phyloP scores from a whole-genome alignment of 129 eudicot genomes.

The Lactuca saligna region DNA sequence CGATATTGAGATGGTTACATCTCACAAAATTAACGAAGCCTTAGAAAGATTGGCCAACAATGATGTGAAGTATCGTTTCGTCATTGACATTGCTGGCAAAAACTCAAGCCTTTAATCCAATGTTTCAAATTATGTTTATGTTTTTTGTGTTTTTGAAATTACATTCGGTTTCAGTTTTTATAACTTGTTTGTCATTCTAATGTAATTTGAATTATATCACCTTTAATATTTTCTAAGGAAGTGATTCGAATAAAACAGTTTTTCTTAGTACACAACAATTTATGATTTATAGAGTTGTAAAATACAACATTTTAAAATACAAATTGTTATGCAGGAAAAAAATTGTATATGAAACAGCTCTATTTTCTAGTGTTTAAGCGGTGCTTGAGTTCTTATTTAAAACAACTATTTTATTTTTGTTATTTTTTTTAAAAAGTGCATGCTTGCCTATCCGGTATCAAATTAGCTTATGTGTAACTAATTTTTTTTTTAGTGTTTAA shows the following conservation, averaged over 20 bases:
- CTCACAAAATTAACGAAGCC: slow-evolving; percentile 65
- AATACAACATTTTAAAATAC: no score
- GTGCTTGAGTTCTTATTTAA: no score
- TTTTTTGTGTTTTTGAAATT: background rate
- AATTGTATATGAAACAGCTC: no score
- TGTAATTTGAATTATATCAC: background rate
- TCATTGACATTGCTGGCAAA: slow-evolving; percentile 54
- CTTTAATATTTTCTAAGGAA: background rate
- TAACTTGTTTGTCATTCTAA: background rate
- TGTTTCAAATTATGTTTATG: background rate
- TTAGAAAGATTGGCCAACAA: slow-evolving; percentile 63
- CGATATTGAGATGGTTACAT: slow-evolving; percentile 58
- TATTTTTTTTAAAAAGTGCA: no score
- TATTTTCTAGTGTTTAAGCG: no score
- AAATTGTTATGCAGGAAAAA: no score
- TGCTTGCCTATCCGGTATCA: no score
- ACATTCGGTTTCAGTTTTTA: background rate
- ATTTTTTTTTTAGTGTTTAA: no score
- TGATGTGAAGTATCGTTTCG: slow-evolving; percentile 86
- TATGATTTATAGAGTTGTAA: no score
- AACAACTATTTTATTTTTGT: no score
- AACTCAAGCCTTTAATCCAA: slow-evolving; percentile 18
- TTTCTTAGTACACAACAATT: no score
- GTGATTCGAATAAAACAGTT: background rate
- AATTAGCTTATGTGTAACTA: no score